Evolutionary conservation across 2,329 filamentous ascomycete genomes (phyloP), one percentile per base, ranked within the genome.

Genomic region (Clonostachys solani): DNA sequence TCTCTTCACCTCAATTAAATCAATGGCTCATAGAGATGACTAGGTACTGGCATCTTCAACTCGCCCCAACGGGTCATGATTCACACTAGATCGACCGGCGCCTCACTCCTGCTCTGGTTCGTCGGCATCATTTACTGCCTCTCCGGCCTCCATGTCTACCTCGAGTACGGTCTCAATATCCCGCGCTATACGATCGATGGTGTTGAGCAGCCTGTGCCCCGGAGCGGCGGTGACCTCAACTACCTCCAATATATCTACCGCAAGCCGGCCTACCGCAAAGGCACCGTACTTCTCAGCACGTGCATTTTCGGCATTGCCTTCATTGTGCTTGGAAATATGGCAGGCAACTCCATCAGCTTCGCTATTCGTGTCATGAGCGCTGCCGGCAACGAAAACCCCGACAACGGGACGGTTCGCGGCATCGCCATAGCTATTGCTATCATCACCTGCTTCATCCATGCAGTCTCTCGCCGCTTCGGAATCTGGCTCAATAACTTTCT

Each of bases 401-500:
- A 56, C 23, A 50, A 60, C 5, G 64, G 63, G 12, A 47, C 63
- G 3, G 67, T 73, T 12, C 64, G 72, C 33, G 75, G 68, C 5
- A 68, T 80, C 37, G 77, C 77, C 1, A 62, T 80, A 23, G 66
- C 58, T 5, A 61, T 68, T 1, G 63, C 73, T 8, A 67, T 67
- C 0, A 52, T 69, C 12, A 68, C 72, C 4, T 74, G 74, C 47
- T 61, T 77, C 16, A 64, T 79, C 2, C 77, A 81, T 49, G 67
- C 65, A 5, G 57, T 67, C 37, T 78, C 73, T 40, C 63, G 77
- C 23, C 62, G 68, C 8, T 74, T 73, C 4, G 77, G 77, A 3
- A 77, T 80, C 40, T 55, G 64, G 18, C 54, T 80, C 19, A 77
- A 75, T 55, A 80, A 80, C 50, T 19, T 67, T n/a, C 61, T 80